A percentile compares a stretch with the other conserved stretches of the same genome.
phyloP scores from a whole-genome alignment of 768 basidiomycete genomes.

The Phlebiopsis gigantea region DNA sequence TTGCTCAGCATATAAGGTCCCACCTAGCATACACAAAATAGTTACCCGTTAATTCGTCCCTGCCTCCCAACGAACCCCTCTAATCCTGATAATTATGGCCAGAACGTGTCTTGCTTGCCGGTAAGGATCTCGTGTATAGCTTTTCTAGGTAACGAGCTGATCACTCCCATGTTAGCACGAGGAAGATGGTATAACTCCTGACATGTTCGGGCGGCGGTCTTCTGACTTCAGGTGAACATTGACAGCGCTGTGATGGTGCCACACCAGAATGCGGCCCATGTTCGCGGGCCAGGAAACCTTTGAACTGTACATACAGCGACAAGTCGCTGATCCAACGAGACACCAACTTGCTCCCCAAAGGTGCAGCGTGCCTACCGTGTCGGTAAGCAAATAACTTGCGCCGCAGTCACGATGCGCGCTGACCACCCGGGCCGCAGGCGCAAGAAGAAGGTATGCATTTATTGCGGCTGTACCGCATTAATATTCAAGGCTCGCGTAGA shows the following conservation, averaged over 20 bases:
- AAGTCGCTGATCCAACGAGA: not conserved
- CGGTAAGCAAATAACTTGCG: conserved; percentile 12
- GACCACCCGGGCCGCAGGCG: conserved; percentile 10
- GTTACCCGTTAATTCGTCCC: not conserved
- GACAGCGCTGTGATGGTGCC: conserved; percentile 22
- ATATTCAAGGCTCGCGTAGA: conserved; percentile 11
- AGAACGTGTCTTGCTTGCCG: conserved; percentile 23
- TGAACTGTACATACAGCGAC: conserved; percentile 17
- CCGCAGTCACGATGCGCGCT: not conserved
- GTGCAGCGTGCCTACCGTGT: conserved; percentile 21
- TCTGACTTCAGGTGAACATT: not conserved
- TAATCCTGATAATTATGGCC: not conserved
- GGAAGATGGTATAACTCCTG: not conserved
- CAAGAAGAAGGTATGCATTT: conserved; percentile 21
- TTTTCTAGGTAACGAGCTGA: not conserved
- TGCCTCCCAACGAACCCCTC: not conserved
- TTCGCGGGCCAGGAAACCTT: conserved; percentile 21
- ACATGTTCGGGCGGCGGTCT: no score
- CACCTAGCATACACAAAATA: not conserved
- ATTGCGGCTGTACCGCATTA: not conserved
- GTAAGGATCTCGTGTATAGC: conserved; percentile 4
- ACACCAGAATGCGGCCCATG: conserved; percentile 21
- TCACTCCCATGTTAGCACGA: not conserved
- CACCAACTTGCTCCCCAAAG: conserved; percentile 22
- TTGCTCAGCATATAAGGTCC: not conserved